Conservation (phyloP, 148 eudicot species). For the Nepenthes mirabilis region DNA sequence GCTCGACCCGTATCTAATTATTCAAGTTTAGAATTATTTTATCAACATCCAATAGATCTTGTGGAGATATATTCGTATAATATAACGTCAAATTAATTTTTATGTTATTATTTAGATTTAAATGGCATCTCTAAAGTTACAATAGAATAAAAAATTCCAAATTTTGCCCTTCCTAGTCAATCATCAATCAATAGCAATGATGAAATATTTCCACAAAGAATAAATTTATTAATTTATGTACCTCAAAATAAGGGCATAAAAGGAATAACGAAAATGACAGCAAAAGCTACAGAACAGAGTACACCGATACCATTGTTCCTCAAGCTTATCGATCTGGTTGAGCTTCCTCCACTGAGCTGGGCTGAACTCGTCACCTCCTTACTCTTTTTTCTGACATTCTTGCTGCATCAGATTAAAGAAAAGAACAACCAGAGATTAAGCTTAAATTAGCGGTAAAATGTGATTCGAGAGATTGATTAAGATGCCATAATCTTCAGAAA, state of each 20-base stretch:
- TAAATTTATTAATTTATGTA: too few species aligned
- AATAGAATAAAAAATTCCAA: too few species aligned
- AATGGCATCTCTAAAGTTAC: too few species aligned
- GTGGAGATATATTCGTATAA: too few species aligned
- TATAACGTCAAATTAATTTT: too few species aligned
- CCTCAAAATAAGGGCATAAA: conserved; percentile 10
- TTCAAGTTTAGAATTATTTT: too few species aligned
- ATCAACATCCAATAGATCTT: too few species aligned
- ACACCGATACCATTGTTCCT: conserved; percentile 8
- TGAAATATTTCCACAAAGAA: not conserved
- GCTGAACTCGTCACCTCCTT: conserved; percentile 44
- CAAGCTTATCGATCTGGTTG: conserved; percentile 11
- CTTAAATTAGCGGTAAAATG: not conserved
- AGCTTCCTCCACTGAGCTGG: conserved; percentile 28
- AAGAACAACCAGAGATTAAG: not conserved
- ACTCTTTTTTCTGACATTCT: conserved; percentile 33
- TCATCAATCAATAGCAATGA: too few species aligned
- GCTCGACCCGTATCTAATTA: too few species aligned
- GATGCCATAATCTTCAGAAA: not conserved
- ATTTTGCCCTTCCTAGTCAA: too few species aligned
- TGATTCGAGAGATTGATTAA: not conserved
- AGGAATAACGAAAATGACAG: conserved; percentile 22
- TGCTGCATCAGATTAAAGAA: conserved; percentile 32
- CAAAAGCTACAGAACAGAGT: conserved; percentile 18
- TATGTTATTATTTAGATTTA: too few species aligned